Base-by-base conservation (phyloP, 148 eudicot genomes). In the Chenopodium suecicum region DNA sequence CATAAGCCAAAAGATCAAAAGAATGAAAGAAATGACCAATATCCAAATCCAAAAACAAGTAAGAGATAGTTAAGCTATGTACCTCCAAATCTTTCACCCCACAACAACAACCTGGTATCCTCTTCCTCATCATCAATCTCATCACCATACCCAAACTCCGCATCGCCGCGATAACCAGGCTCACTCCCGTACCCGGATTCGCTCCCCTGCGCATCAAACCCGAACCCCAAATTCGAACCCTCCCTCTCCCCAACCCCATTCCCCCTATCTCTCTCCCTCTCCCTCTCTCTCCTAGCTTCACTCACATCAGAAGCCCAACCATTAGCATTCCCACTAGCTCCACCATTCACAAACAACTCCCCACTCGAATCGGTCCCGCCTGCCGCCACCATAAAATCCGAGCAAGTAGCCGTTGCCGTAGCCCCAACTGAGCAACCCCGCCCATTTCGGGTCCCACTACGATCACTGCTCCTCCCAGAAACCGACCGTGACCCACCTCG, bases 121-220 rank as follows among this genome's bases (percentile, higher is more conserved):
- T 92, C 97, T 9, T 94, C 98, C 63, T 94, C 98, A 86, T 94
- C 98, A 83, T 92, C 98, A 31, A 90, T 7, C 83, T 91, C 97
- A 87, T 91, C 97, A 19, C 91, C 97, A 81, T 94, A 89, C 23
- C 93, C 98, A 54, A 88, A 90, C 81, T 92, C 97, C 0, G 89
- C 98, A 89, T 94, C 96, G 1, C 98, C 98, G 19, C 98, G 83
- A 81, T 94, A 94, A 17, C 98, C 97, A 0, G 94, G 96, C 58
- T 92, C 97, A 73, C 98, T 94, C 58, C 97, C 97, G 75, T 94
- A 94, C 52, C 96, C 98, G 0, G 98, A 91, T 46, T 94, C 98
- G 64, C 80, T 88, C 83, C 90, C 93, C 84, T 78, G 84, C 47
- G 76, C 83, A 70, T 92, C 94, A 29, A 84, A 79, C 86, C 91